phyloP scores from a whole-genome alignment of 2,329 filamentous ascomycete species.

The Hypomyces rosellus region DNA sequence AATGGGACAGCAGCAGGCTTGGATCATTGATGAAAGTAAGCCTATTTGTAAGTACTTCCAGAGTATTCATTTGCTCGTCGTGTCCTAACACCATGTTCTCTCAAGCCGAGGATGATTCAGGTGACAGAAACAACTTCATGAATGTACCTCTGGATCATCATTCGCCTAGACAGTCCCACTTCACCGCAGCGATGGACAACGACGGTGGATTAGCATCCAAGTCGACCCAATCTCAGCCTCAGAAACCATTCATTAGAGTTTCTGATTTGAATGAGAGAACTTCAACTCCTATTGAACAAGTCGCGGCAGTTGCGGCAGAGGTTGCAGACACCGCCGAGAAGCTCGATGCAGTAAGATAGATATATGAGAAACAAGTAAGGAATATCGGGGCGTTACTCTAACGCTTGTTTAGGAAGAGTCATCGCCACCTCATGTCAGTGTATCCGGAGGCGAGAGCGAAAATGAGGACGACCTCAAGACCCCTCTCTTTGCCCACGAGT shows the following conservation, averaged over 20 bases:
- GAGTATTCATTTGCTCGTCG: background rate
- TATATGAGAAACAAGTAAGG: background rate
- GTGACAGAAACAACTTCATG: conserved; percentile 14
- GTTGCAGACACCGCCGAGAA: conserved; percentile 36
- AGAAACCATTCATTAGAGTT: conserved; percentile 11
- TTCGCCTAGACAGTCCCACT: background rate
- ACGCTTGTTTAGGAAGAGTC: conserved; percentile 13
- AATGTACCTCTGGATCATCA: conserved; percentile 10
- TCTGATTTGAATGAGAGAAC: conserved; percentile 19
- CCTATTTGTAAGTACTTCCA: conserved; percentile 45
- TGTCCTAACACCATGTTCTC: background rate
- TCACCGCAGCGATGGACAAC: background rate
- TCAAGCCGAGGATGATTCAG: conserved; percentile 15
- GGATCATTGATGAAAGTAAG: conserved; percentile 58
- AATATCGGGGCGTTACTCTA: conserved; percentile 3
- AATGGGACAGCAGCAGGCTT: conserved; percentile 60
- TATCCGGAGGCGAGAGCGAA: conserved; percentile 14
- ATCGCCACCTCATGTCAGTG: conserved; percentile 7
- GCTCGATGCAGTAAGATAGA: conserved; percentile 26
- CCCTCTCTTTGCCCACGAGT: conserved; percentile 44
- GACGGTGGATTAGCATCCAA: background rate
- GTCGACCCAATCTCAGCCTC: conserved; percentile 2
- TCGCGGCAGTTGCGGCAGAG: conserved; percentile 38
- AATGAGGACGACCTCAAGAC: conserved; percentile 21
- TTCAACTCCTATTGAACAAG: conserved; percentile 34